phyloP scores from a whole-genome alignment of 1,284 basidiomycete species.

The Cryptococcus sp. region DNA sequence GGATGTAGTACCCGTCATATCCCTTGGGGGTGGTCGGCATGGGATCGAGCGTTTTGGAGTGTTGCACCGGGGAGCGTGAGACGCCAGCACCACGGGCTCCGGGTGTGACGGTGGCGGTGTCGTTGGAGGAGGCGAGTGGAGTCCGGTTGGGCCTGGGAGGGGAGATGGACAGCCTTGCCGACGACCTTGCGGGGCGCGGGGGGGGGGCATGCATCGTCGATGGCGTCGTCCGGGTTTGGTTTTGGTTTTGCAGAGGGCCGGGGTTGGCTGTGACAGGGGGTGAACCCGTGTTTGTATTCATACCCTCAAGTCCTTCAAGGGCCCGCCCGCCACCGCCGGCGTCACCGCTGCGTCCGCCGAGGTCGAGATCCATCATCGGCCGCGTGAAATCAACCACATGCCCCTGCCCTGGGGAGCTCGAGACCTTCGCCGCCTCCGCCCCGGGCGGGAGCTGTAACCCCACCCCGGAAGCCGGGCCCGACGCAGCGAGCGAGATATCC shows the following conservation, averaged over 20 bases:
- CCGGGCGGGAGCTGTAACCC: slow-evolving; percentile 28
- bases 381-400: slow-evolving; percentile 15
- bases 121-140: too few species aligned
- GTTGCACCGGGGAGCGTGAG: too few species aligned
- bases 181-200: neutral
- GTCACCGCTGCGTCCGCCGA: neutral
- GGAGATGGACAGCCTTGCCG: too few species aligned
- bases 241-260: neutral
- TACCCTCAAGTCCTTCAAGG: neutral
- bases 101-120: too few species aligned
- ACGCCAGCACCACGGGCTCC: too few species aligned
- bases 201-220: neutral
- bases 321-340: too few species aligned
- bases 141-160: too few species aligned
- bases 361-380: slow-evolving; percentile 5
- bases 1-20: too few species aligned
- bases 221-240: neutral
- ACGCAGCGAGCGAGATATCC: neutral
- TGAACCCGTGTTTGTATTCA: neutral
- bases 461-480: too few species aligned
- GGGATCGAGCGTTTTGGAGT: too few species aligned
- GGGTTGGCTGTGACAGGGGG: neutral
- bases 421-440: slow-evolving; percentile 23
- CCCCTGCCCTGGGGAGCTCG: neutral
- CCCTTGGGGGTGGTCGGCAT: too few species aligned